Conservation (phyloP, 2,329 filamentous ascomycete species). For the Microdochium bolleyi region DNA sequence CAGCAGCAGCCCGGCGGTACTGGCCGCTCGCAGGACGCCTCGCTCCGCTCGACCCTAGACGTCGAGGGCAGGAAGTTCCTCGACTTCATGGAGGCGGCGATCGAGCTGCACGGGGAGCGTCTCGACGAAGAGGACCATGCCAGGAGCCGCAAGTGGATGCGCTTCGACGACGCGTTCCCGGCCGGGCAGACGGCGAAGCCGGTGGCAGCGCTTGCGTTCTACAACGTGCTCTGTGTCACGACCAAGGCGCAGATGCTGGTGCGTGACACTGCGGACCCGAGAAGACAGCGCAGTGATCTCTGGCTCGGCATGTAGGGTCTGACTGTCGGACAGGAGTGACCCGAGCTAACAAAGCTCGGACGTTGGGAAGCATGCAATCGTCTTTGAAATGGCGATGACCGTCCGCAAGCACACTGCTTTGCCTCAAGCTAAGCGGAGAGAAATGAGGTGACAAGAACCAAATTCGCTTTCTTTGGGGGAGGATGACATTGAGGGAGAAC, state of each 20-base stretch:
- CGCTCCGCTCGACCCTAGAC: conserved; percentile 2
- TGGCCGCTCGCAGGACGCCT: not conserved
- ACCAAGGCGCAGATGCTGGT: conserved; percentile 58
- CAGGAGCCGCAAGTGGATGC: conserved; percentile 32
- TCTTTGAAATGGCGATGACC: too few relatives aligned
- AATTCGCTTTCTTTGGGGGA: too few relatives aligned
- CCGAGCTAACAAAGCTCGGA: too few relatives aligned
- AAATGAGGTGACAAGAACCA: too few relatives aligned
- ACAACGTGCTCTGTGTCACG: conserved; percentile 64
- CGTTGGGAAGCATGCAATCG: too few relatives aligned
- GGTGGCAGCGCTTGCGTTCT: conserved; percentile 67
- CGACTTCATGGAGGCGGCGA: conserved; percentile 28
- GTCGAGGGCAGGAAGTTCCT: not conserved
- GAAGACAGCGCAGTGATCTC: conserved; percentile 39
- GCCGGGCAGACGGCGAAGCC: conserved; percentile 42
- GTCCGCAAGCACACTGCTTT: too few relatives aligned
- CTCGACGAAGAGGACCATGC: conserved; percentile 14
- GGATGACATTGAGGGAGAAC: too few relatives aligned
- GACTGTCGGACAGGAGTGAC: not conserved
- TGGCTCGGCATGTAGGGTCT: conserved; percentile 29
- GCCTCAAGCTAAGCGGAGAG: too few relatives aligned
- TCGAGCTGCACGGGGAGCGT: conserved; percentile 19
- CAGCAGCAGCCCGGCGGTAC: not conserved
- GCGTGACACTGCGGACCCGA: too few relatives aligned
- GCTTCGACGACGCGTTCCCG: conserved; percentile 64